A percentile compares a stretch with the other conserved stretches of the same genome.
phyloP scores from a whole-genome alignment of 306 rosid genomes.

The Prunus fruticosa region DNA sequence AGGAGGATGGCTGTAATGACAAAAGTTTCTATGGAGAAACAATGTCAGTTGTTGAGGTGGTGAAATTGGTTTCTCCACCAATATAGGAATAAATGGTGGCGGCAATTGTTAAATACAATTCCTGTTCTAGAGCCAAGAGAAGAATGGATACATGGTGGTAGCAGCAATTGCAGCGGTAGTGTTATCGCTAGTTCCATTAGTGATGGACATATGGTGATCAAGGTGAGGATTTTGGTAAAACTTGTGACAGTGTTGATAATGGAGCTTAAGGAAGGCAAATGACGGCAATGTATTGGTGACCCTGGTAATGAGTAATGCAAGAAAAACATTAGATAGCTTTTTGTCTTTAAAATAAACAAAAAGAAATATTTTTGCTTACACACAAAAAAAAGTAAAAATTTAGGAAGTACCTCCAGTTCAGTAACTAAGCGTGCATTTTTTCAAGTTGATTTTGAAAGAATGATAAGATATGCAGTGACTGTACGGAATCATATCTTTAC shows the following conservation, averaged over 20 bases:
- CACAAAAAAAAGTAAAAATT: not conserved
- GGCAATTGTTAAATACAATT: not conserved
- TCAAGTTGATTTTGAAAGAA: not conserved
- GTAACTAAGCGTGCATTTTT: not conserved
- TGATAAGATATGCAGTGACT: not conserved
- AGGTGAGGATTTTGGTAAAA: conserved; percentile 6
- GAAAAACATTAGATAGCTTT: not conserved
- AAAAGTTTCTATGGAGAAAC: not conserved
- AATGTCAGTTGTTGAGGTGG: not conserved
- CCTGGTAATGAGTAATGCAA: not conserved
- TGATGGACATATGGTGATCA: not conserved
- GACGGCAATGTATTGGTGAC: not conserved
- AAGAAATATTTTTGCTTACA: no score
- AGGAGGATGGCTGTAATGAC: no score
- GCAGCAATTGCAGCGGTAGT: not conserved
- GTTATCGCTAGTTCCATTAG: not conserved
- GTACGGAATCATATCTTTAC: not conserved
- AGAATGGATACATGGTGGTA: not conserved
- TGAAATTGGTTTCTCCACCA: not conserved
- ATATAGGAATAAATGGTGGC: not conserved
- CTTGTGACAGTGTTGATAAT: not conserved
- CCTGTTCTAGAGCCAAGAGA: not conserved
- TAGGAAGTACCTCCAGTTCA: not conserved
- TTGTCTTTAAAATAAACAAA: not conserved
- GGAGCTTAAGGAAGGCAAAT: not conserved